A percentile compares a stretch with the other conserved stretches of the same genome.
Evolutionary conservation across 106 monocot genomes (phyloP).

Genomic region (Allium fistulosum): DNA sequence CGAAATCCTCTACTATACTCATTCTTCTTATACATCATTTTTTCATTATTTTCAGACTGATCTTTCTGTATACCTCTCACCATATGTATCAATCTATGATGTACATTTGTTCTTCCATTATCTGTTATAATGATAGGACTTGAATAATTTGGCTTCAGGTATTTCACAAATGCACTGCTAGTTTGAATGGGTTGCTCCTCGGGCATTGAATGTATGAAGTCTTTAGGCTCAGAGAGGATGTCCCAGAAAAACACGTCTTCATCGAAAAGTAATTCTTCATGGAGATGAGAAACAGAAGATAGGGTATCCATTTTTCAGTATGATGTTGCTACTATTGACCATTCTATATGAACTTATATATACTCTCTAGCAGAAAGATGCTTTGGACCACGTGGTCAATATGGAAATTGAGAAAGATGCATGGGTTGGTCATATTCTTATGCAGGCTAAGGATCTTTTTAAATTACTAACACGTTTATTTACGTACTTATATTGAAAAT

Average conservation of each 20-base stretch:
- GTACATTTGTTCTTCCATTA: constrained; percentile 19
- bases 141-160: not conserved
- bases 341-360: no score
- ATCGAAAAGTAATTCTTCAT: not conserved
- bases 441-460: no score
- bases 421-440: no score
- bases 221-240: constrained; percentile 1
- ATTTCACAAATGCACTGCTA: constrained; percentile 19
- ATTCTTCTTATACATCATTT: not conserved
- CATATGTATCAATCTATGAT: constrained; percentile 21
- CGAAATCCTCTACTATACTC: constrained; percentile 49
- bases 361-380: no score
- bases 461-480: no score
- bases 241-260: constrained; percentile 6
- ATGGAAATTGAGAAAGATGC: no score
- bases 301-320: no score
- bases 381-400: no score
- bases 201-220: not conserved
- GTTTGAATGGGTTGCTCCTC: not conserved
- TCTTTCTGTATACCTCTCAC: constrained; percentile 8
- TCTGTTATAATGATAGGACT: not conserved
- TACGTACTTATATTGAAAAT: no score
- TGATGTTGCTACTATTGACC: no score
- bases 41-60: no score
- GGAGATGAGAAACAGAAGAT: not conserved